Evolutionary conservation across 2,329 filamentous ascomycete species (phyloP), one percentile per base, ranked within the genome.

Genomic region (Stemphylium lycopersici): DNA sequence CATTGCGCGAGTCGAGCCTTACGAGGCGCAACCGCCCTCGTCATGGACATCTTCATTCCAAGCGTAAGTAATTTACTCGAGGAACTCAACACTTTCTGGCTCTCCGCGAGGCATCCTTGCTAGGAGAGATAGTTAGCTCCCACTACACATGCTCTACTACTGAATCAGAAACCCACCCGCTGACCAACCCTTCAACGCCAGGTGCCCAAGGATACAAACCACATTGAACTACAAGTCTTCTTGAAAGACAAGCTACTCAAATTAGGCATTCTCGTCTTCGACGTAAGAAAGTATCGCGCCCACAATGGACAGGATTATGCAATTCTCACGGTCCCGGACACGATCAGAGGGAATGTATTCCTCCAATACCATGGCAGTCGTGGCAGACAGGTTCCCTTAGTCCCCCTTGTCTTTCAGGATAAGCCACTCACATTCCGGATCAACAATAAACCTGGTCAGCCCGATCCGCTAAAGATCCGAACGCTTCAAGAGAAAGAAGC

Each of bases 251-350:
- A 69, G 12, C 66, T 84, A 6, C 55, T 48, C 5, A 52, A 64
- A 1, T 74, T 80, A 6, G 68, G 68, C 1, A 78, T 83, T 50
- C 46, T 70, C 3, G 66, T 71, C 26, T 83, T 76, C 56, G 69
- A 80, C 40, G 77, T 77, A 40, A 72, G 78, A 29, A 83, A 83
- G 58, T 65, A 72, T 3, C 64, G 22, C 56, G 58, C 55, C 15
- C 48, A 49, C 0, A 4, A 50, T 11, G 76, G 73, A 58, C 32
- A 26, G 7, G 7, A 32, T 0, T 46, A 46, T 15, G 83, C 78
- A 0, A 74, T 70, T 11, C 58, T 85, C 36, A 83, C 81, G 0
- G 76, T 85, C 18, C 73, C 80, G 1, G 70, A 76, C 48, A 18
- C 42, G 1, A 45, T 58, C 1, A 76, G 79, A 16, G 81, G 73